A percentile compares a stretch with the other conserved stretches of the same genome.
These are phyloP conservation scores for Lichtheimia ornata DNA, from an alignment of 371 early-diverging fungal genomes.

Conservation along the genomic window DNA sequence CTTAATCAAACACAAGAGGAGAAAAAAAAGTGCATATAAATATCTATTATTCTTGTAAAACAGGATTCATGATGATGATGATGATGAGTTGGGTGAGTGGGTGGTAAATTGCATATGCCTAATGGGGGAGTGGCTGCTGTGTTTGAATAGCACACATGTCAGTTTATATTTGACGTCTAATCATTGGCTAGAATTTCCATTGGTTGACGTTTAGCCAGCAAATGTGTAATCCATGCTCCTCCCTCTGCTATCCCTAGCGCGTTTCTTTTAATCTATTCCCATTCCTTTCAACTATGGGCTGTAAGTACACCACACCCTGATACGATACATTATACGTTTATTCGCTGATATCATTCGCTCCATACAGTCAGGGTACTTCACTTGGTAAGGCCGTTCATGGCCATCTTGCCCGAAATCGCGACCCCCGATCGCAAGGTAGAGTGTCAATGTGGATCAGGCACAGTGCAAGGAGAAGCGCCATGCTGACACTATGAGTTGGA, in stretches of 20 bases:
- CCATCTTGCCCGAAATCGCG: slow-evolving; percentile 96
- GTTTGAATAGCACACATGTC: too few relatives aligned
- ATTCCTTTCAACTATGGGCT: slow-evolving; percentile 15
- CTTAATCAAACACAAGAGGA: too few relatives aligned
- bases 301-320: slow-evolving; percentile 11
- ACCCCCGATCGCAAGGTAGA: slow-evolving; percentile 94
- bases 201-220: neutral
- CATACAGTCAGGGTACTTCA: slow-evolving; percentile 89
- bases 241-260: neutral
- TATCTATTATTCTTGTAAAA: too few relatives aligned
- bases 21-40: too few relatives aligned
- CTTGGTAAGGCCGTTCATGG: slow-evolving; percentile 98
- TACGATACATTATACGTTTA: neutral
- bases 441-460: neutral
- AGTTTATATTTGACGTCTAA: neutral
- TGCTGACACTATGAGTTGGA: too few relatives aligned
- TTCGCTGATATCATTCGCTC: neutral
- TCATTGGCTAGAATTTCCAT: neutral
- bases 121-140: too few relatives aligned
- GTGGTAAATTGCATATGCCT: too few relatives aligned
- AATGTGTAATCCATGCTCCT: slow-evolving; percentile 1
- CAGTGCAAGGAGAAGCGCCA: too few relatives aligned
- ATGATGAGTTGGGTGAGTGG: too few relatives aligned
- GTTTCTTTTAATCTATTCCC: slow-evolving; percentile 8
- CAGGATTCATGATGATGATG: too few relatives aligned